phyloP scores from a whole-genome alignment of 495 filamentous ascomycete genomes.

The Aspergillus asperescens region DNA sequence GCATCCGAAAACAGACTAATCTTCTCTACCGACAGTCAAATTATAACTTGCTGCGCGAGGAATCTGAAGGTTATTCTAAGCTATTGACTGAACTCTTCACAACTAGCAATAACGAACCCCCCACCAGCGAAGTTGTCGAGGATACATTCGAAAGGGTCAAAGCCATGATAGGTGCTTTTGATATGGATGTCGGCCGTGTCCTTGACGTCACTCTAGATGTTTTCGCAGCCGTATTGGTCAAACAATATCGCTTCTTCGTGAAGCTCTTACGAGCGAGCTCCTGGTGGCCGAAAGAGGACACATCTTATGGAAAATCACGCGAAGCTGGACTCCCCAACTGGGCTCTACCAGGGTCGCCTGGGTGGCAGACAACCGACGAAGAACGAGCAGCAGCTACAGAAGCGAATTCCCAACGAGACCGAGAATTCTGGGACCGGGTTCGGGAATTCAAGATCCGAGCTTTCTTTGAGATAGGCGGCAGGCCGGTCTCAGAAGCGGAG shows the following conservation, averaged over 20 bases:
- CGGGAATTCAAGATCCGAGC: constrained; percentile 68
- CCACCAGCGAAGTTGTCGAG: constrained; percentile 57
- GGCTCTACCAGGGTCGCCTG: constrained; percentile 66
- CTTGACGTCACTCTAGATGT: constrained; percentile 89
- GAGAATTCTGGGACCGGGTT: constrained; percentile 76
- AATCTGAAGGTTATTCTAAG: constrained; percentile 91
- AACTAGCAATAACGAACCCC: constrained; percentile 58
- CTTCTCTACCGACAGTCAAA: constrained; percentile 91
- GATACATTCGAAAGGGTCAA: constrained; percentile 77
- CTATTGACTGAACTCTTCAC: constrained; percentile 84
- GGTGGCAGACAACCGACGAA: constrained; percentile 55
- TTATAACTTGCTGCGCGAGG: constrained; percentile 92
- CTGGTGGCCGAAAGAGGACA: constrained; percentile 82
- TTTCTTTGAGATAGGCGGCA: constrained; percentile 79
- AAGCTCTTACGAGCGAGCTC: constrained; percentile 86
- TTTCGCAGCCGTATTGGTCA: constrained; percentile 76
- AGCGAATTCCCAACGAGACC: constrained; percentile 59
- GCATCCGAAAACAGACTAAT: constrained; percentile 83
- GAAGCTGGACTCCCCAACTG: constrained; percentile 65
- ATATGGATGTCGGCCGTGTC: constrained; percentile 89
- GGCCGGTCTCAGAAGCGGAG: constrained; percentile 48
- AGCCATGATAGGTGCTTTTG: constrained; percentile 86
- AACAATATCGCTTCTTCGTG: constrained; percentile 85
- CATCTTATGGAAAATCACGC: constrained; percentile 28
- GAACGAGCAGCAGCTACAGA: constrained; percentile 50